Evolutionary conservation across 164 flowering plant species (phyloP).

Genomic region (Amborella trichopoda): DNA sequence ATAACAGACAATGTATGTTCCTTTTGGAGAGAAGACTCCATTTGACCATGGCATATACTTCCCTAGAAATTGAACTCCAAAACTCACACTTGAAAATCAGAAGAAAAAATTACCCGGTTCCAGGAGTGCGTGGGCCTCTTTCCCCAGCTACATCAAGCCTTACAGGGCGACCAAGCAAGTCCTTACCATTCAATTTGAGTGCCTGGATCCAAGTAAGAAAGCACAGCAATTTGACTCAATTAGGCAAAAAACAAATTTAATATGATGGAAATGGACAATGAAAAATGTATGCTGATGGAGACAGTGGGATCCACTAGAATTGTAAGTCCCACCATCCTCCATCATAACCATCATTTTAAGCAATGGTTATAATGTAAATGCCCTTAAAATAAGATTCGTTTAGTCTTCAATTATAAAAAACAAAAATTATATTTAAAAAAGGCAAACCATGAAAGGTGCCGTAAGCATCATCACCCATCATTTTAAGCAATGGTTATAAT

Average conservation of each 20-base stretch:
- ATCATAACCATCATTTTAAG: too few relatives aligned
- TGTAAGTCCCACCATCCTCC: too few relatives aligned
- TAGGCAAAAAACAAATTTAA: not conserved
- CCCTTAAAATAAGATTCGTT: too few relatives aligned
- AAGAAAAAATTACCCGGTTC: slow-evolving; percentile 22
- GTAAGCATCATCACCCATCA: too few relatives aligned
- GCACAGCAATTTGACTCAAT: not conserved
- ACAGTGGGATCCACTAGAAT: too few relatives aligned
- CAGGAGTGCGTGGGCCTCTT: slow-evolving; percentile 45
- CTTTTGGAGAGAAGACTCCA: not conserved
- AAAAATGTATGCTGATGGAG: too few relatives aligned
- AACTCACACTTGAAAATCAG: not conserved
- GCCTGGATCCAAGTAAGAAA: slow-evolving; percentile 32
- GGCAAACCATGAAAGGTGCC: too few relatives aligned
- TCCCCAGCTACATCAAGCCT: slow-evolving; percentile 68
- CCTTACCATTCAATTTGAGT: slow-evolving; percentile 40
- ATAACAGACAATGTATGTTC: not conserved
- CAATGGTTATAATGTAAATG: too few relatives aligned
- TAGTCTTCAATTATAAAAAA: too few relatives aligned
- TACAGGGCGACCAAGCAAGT: slow-evolving; percentile 41
- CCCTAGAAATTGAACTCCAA: not conserved
- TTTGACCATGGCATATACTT: not conserved
- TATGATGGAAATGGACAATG: too few relatives aligned
- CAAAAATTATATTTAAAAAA: too few relatives aligned
- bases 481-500: too few relatives aligned